phyloP scores from a whole-genome alignment of 371 early-diverging fungal species.

The Apophysomyces elegans region DNA sequence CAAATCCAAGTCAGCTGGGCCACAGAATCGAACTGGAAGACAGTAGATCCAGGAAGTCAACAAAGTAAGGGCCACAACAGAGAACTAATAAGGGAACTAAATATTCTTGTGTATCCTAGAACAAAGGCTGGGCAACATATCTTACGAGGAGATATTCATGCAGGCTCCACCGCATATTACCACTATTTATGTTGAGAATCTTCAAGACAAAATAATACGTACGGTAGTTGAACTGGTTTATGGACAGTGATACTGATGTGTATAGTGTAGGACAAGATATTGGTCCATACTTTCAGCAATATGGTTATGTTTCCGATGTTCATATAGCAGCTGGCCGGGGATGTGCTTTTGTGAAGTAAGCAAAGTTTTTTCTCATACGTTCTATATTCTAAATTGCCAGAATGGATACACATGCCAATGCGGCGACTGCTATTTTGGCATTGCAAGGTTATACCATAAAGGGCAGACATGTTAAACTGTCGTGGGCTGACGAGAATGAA shows the following conservation, averaged over 20 bases:
- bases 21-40: slow-evolving; percentile 15
- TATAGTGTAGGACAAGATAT: slow-evolving; percentile 37
- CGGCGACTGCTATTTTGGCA: slow-evolving; percentile 76
- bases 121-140: slow-evolving; percentile 20
- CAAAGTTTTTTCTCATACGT: neutral
- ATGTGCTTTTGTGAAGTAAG: slow-evolving; percentile 81
- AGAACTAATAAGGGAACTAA: neutral
- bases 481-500: slow-evolving; percentile 64
- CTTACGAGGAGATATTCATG: slow-evolving; percentile 70
- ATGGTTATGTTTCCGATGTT: slow-evolving; percentile 78
- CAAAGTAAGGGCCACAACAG: neutral
- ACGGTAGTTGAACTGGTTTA: slow-evolving; percentile 16
- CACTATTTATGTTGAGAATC: slow-evolving; percentile 86
- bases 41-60: neutral
- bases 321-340: slow-evolving; percentile 85
- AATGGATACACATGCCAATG: slow-evolving; percentile 83
- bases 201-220: slow-evolving; percentile 76
- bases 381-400: slow-evolving; percentile 22
- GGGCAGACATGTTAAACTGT: slow-evolving; percentile 76
- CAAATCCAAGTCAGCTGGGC: slow-evolving; percentile 34
- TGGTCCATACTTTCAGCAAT: slow-evolving; percentile 74
- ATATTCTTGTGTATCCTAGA: neutral
- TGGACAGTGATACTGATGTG: neutral
- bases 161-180: slow-evolving; percentile 82
- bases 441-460: slow-evolving; percentile 75